These are phyloP conservation scores for Papilionanthe hybrid DNA, from an alignment of 116 monocot genomes.

Conservation along the genomic window DNA sequence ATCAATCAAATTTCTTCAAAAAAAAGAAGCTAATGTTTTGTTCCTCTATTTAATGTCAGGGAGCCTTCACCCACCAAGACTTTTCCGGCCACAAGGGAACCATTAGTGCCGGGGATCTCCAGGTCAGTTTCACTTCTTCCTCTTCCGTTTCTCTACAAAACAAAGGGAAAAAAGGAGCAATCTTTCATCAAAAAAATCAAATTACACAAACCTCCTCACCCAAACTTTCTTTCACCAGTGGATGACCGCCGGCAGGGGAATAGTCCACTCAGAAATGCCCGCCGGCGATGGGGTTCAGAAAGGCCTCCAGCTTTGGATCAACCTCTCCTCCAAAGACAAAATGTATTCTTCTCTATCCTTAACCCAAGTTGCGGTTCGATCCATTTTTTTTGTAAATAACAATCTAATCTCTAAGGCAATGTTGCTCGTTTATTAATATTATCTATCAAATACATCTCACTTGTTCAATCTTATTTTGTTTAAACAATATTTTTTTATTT, in stretches of 20 bases:
- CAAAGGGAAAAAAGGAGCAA: neutral
- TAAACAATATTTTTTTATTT: no score
- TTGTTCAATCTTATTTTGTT: neutral
- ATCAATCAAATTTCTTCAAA: no score
- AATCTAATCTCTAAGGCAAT: no score
- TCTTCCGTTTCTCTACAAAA: neutral
- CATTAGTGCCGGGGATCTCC: constrained; percentile 68
- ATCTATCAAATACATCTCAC: neutral
- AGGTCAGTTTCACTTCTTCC: constrained; percentile 22
- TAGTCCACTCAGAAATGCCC: constrained; percentile 82
- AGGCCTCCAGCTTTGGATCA: constrained; percentile 87
- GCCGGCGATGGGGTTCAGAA: constrained; percentile 40
- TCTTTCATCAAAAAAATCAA: neutral
- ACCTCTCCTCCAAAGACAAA: constrained; percentile 82
- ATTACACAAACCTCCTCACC: neutral
- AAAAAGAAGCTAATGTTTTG: neutral
- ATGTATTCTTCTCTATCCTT: constrained; percentile 35
- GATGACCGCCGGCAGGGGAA: constrained; percentile 88
- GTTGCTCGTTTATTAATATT: no score
- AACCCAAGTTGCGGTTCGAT: neutral
- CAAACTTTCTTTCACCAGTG: constrained; percentile 32
- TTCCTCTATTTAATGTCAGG: constrained; percentile 28
- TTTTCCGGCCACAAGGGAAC: constrained; percentile 76
- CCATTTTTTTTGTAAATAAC: no score
- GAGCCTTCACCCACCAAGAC: constrained; percentile 64